Base-by-base conservation (phyloP, 2,329 filamentous ascomycete species). In the Blastomyces gilchristii region DNA sequence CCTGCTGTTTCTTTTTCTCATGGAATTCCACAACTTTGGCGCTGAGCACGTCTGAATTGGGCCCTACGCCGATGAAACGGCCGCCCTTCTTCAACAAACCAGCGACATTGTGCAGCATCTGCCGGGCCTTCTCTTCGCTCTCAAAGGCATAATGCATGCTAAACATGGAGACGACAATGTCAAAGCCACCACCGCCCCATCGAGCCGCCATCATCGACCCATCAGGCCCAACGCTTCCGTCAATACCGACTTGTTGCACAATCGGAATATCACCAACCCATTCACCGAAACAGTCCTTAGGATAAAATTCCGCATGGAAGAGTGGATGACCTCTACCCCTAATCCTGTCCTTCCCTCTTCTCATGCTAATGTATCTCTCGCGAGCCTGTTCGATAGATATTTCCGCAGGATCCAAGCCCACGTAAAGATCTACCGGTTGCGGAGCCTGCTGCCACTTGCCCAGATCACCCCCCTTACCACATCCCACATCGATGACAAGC, bases 91-190 rank as follows among this genome's bases (percentile, higher is more conserved):
- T 96, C 70, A 99, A 77, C 1, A 89, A 85, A 0, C 91, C 89
- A 0, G 94, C 88, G 2, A 99, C 93, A 71, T 99, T 99, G 70
- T 87, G 85, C 63, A 99, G 82, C 94, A 99, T 97, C 66, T 85
- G 89, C 54, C 91, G 85, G 1, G 93, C 91, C 75, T 96, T 95
- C 58, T 85, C 84, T 75, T 99, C 93, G 61, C 82, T 90, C 79
- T 97, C 94, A 69, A 97, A 99, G 6, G 94, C 92, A 74, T 99
- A 99, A 78, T 99, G 94, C 86, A 99, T 94, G 71, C 91, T 95
- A 76, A 99, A 99, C 94, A 99, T 99, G 85, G 96, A 96, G 72
- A 88, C 91, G 66, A 99, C 93, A 52, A 97, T 89, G 73, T 99
- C 94, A 70, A 97, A 99, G 3, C 93, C 92, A 62, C 88, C 88